Evolutionary conservation across 2,329 filamentous ascomycete species (phyloP), one percentile per base, ranked within the genome.

Genomic region (Fusarium euwallaceae): DNA sequence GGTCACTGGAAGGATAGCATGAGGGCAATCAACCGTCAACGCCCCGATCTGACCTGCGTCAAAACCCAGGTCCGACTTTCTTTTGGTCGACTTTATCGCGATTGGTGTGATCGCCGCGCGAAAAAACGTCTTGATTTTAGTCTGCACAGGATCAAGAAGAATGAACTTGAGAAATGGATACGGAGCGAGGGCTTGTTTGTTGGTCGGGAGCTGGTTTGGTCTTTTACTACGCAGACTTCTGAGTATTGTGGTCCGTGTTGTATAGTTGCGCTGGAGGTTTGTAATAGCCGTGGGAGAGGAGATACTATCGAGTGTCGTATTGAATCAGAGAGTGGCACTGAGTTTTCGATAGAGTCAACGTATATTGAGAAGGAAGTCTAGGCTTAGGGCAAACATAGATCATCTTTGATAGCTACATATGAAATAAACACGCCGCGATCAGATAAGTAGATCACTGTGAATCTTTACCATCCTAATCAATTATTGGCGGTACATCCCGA

Each of bases 111-210:
- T 1, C 45, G 66, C 2, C 64, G 53, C 10, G 11, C 11, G 11
- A 7, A 0, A 1, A 17, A 22, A 4, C 32, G 14, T 0, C 39
- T 66, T n/a, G 64, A 62, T 6, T 75, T 71, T 4, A 64, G 67
- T 32, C 11, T 69, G 10, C 70, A 75, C 2, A n/a, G 61, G 1
- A 45, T 22, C 16, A 71, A 69, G 36, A 76, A 74, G 16, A 9
- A 27, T 0, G 53, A 58, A 12, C 12, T 71, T 10, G 64, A 74
- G 45, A 6, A 34, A n/a, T 67, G 73, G 73, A 36, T 75, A 1
- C 14, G 11, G 7, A 22, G 16, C 6, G 60, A 69, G 22, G 27
- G 37, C 0, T 0, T 74, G 4, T 75, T 75, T 22, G 6, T 6
- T 4, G 29, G n/a, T 7, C 64, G 39, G 3, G 62, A 34, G 6